Evolutionary conservation across 805 yeast species (phyloP).

Genomic region (Candida cerambycidarum): DNA sequence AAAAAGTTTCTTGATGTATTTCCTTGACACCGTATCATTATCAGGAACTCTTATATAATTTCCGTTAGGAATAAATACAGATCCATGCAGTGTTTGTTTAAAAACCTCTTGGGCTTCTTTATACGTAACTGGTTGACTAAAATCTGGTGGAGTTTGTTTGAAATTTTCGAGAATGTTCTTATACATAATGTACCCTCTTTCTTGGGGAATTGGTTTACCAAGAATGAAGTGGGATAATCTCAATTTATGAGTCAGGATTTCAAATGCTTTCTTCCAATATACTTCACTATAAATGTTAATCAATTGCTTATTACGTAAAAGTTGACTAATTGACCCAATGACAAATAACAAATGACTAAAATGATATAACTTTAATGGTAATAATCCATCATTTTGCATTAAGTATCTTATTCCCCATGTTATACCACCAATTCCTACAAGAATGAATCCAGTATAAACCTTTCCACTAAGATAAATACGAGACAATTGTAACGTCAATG

Average conservation of each 20-base stretch:
- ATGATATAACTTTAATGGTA: conserved; percentile 24
- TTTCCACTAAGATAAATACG: conserved; percentile 71
- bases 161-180: conserved; percentile 48
- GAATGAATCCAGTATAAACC: conserved; percentile 71
- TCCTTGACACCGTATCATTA: conserved; percentile 70
- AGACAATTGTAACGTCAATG: conserved; percentile 69
- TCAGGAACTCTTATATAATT: conserved; percentile 82
- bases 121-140: conserved; percentile 52
- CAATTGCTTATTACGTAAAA: conserved; percentile 10
- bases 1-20: conserved; percentile 64
- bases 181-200: conserved; percentile 67
- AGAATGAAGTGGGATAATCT: conserved; percentile 81
- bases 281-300: conserved; percentile 37
- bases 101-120: conserved; percentile 47
- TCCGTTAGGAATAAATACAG: conserved; percentile 80
- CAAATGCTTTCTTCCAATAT: conserved; percentile 66
- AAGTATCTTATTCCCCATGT: conserved; percentile 46
- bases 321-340: background rate
- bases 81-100: conserved; percentile 38
- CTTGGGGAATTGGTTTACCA: conserved; percentile 59
- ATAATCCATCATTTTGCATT: conserved; percentile 21
- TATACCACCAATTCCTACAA: conserved; percentile 70
- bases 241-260: conserved; percentile 51
- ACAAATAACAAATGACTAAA: conserved; percentile 13
- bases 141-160: conserved; percentile 52